phyloP scores from a whole-genome alignment of 305 asterid species.

The Nicotiana rustica region DNA sequence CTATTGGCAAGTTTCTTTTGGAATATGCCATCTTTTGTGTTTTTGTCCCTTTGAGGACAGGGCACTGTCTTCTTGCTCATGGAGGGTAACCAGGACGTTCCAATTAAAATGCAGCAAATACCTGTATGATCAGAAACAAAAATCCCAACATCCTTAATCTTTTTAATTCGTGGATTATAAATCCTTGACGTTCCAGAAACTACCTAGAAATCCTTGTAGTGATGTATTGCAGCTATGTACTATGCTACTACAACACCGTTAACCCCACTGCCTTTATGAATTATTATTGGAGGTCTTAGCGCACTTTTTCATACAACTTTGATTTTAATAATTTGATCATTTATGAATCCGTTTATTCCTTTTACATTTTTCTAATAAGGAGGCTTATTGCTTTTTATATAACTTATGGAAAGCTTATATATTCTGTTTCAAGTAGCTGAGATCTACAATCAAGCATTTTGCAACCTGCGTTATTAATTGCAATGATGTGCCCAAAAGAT shows the following conservation, averaged over 20 bases:
- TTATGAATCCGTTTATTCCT: background rate
- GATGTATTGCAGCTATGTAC: too few relatives aligned
- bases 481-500: background rate
- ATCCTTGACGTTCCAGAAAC: too few relatives aligned
- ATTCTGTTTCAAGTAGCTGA: conserved; percentile 29
- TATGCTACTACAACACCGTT: too few relatives aligned
- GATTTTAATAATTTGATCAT: background rate
- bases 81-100: too few relatives aligned
- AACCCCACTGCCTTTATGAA: background rate
- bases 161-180: too few relatives aligned
- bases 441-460: background rate
- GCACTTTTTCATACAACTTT: background rate
- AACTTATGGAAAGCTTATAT: background rate
- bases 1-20: background rate
- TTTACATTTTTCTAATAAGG: conserved; percentile 15
- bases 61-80: too few relatives aligned
- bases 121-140: too few relatives aligned
- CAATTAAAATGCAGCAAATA: too few relatives aligned
- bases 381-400: background rate
- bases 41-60: too few relatives aligned
- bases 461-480: background rate
- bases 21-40: too few relatives aligned
- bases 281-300: background rate
- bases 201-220: too few relatives aligned
- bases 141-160: too few relatives aligned